These are phyloP conservation scores for Microcos paniculata DNA, from an alignment of 345 rosid genomes.

Conservation along the genomic window DNA sequence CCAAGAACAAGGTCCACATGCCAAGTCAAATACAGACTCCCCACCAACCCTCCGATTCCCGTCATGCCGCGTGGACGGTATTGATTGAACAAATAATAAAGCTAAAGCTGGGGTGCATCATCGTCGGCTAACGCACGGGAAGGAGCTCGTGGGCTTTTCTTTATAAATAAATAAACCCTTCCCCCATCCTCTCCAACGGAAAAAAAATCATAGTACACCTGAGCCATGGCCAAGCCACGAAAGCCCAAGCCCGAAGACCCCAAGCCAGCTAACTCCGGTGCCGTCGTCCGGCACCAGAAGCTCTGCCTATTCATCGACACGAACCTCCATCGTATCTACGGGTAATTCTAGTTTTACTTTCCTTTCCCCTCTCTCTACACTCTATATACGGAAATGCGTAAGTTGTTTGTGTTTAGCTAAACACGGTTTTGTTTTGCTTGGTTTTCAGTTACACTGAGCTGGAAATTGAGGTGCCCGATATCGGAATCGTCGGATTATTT, in stretches of 20 bases:
- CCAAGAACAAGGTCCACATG: neutral
- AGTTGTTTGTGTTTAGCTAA: neutral
- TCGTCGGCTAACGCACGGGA: neutral
- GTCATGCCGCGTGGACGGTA: neutral
- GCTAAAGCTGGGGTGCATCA: neutral
- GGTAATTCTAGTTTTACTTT: constrained; percentile 40
- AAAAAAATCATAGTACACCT: neutral
- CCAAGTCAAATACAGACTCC: neutral
- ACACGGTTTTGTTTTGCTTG: neutral
- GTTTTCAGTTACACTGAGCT: constrained; percentile 74
- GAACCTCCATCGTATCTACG: constrained; percentile 68
- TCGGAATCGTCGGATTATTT: constrained; percentile 82
- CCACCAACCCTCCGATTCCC: neutral
- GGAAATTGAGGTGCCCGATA: constrained; percentile 90
- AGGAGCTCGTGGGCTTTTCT: constrained; percentile 10
- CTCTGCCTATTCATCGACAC: constrained; percentile 85
- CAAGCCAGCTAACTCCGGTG: constrained; percentile 68
- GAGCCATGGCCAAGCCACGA: constrained; percentile 85
- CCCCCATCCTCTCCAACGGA: neutral
- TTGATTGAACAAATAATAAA: neutral
- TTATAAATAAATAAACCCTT: constrained; percentile 21
- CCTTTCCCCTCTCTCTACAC: neutral
- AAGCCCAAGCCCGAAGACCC: constrained; percentile 75
- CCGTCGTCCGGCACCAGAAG: constrained; percentile 89
- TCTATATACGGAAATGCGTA: neutral